phyloP scores from a whole-genome alignment of 2,329 filamentous ascomycete genomes.

The Exophiala alcalophila region DNA sequence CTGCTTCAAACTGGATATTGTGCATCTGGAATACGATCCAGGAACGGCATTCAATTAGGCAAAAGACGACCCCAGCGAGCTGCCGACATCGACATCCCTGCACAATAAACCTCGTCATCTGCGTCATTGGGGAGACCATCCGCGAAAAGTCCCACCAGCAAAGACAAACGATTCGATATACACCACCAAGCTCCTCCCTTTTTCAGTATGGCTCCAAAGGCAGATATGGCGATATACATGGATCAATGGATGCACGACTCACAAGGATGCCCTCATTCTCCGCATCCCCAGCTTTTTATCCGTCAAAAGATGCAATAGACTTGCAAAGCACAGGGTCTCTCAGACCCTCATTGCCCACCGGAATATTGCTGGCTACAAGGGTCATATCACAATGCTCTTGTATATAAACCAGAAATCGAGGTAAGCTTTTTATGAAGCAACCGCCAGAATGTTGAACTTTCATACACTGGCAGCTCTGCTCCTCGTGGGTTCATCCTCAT shows the following conservation, averaged over 20 bases:
- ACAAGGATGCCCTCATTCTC: neutral
- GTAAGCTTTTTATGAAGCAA: neutral
- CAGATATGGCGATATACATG: neutral
- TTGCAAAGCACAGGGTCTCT: neutral
- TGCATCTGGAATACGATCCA: no score
- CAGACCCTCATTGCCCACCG: neutral
- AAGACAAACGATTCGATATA: no score
- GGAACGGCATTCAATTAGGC: no score
- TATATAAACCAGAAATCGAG: neutral
- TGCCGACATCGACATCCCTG: no score
- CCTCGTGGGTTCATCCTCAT: conserved; percentile 3
- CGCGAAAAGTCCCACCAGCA: no score
- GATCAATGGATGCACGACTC: neutral
- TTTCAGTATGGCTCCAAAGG: neutral
- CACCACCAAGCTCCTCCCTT: conserved; percentile 3
- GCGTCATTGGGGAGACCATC: no score
- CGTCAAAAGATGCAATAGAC: no score
- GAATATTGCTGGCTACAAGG: neutral
- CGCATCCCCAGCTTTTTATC: conserved; percentile 2
- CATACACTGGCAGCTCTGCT: neutral
- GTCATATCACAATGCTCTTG: neutral
- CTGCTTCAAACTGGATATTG: no score
- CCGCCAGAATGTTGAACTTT: neutral
- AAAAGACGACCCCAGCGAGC: no score
- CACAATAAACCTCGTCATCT: no score